Conservation (phyloP, 228 moss, liverwort and hornwort species). For the Sphagnum fallax region DNA sequence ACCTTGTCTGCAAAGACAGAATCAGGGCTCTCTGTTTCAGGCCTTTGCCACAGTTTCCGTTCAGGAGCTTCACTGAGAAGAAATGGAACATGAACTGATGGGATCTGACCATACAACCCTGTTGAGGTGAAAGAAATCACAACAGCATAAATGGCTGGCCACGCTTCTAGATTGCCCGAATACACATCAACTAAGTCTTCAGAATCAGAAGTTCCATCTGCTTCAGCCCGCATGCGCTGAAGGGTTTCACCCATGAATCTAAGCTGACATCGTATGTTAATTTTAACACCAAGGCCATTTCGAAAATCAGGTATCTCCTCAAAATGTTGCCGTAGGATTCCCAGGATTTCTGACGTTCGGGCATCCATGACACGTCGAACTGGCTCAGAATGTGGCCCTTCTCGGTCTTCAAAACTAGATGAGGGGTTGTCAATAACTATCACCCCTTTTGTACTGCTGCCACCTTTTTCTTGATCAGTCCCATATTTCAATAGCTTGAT, state of each 20-base stretch:
- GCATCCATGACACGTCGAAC: constrained; percentile 83
- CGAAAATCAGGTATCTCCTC: constrained; percentile 74
- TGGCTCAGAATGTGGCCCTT: constrained; percentile 17
- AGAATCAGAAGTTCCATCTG: constrained; percentile 19
- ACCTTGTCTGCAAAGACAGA: constrained; percentile 26
- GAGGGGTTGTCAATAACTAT: constrained; percentile 16
- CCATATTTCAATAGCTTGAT: constrained; percentile 12
- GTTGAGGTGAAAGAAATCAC: constrained; percentile 76
- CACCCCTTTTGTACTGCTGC: constrained; percentile 13
- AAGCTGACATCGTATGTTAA: constrained; percentile 62
- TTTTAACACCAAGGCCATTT: constrained; percentile 67
- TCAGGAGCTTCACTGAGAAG: constrained; percentile 76
- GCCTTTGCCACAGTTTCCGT: constrained; percentile 25
- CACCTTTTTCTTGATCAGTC: constrained; percentile 4
- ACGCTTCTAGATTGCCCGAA: constrained; percentile 33
- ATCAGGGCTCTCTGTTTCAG: constrained; percentile 31
- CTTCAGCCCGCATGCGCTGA: constrained; percentile 34
- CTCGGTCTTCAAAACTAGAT: constrained; percentile 9
- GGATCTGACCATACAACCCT: constrained; percentile 87
- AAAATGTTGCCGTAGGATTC: constrained; percentile 73
- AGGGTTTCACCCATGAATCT: constrained; percentile 54
- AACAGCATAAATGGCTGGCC: constrained; percentile 94
- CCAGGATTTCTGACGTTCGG: constrained; percentile 57
- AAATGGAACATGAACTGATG: constrained; percentile 74
- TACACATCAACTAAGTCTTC: constrained; percentile 8